These are phyloP conservation scores for Mimosa bimucronata DNA, from an alignment of 306 rosid genomes.

Conservation along the genomic window DNA sequence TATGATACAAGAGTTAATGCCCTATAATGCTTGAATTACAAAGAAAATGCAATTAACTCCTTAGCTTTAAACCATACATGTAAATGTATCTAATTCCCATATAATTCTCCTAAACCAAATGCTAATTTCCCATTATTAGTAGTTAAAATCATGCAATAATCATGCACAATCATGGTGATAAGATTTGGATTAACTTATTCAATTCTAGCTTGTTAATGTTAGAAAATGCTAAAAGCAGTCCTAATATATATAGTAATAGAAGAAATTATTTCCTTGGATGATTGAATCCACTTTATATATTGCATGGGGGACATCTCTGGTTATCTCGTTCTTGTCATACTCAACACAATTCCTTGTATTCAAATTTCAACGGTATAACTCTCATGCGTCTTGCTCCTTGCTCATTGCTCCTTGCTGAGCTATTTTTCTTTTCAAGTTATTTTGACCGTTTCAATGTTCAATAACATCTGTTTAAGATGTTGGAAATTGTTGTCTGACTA, in stretches of 20 bases:
- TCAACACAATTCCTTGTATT: not conserved
- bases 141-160: no score
- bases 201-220: not conserved
- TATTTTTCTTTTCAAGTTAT: not conserved
- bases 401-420: conserved; percentile 19
- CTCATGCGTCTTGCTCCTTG: conserved; percentile 8
- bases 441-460: not conserved
- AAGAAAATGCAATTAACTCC: no score
- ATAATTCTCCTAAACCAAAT: no score
- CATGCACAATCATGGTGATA: no score
- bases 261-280: conserved; percentile 7
- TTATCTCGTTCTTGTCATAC: not conserved
- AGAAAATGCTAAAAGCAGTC: not conserved
- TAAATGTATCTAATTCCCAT: no score
- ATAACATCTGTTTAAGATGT: not conserved
- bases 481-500: conserved; percentile 12
- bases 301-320: conserved; percentile 8
- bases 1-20: no score
- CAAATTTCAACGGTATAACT: conserved; percentile 6
- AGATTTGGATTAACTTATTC: not conserved
- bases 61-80: no score
- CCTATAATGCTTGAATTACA: no score
- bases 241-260: not conserved
- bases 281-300: conserved; percentile 7
- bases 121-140: no score